Evolutionary conservation across 305 asterid species (phyloP).

Genomic region (Plantago rigida): DNA sequence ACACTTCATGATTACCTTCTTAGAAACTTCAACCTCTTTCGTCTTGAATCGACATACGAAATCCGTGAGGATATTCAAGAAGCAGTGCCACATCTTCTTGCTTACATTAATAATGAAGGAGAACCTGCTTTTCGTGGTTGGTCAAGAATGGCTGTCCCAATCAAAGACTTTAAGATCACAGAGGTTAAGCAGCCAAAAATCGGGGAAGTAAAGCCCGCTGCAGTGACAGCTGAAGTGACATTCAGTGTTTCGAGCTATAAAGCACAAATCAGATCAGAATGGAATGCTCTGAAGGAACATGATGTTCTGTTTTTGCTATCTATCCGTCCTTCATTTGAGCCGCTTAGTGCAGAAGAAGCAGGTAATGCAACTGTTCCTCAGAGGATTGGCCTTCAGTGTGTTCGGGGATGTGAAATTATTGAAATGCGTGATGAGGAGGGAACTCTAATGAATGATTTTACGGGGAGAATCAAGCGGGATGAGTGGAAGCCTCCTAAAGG

Average conservation of each 20-base stretch:
- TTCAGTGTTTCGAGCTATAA: constrained; percentile 87
- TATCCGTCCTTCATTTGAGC: constrained; percentile 79
- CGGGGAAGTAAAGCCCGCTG: constrained; percentile 92
- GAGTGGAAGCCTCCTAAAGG: constrained; percentile 99
- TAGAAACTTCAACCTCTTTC: constrained; percentile 92
- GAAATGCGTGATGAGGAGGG: constrained; percentile 97
- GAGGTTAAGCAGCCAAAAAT: constrained; percentile 90
- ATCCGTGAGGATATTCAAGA: constrained; percentile 98
- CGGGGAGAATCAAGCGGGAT: constrained; percentile 89
- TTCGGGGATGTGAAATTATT: constrained; percentile 92
- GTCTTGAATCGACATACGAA: constrained; percentile 96
- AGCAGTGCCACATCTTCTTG: constrained; percentile 94
- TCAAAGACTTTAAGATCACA: constrained; percentile 65
- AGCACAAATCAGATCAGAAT: constrained; percentile 90
- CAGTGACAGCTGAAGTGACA: constrained; percentile 80
- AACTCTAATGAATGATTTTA: constrained; percentile 88
- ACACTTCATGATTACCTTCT: constrained; percentile 96
- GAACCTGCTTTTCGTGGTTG: constrained; percentile 97
- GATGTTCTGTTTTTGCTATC: constrained; percentile 88
- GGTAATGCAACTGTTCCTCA: constrained; percentile 77
- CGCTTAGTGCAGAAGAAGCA: constrained; percentile 81
- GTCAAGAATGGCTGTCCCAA: constrained; percentile 98
- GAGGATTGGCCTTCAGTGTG: constrained; percentile 88
- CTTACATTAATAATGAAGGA: constrained; percentile 79
- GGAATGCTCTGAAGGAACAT: constrained; percentile 95